Percentiles rank a stretch among this genome's conserved stretches.
Evolutionary conservation across 768 basidiomycete genomes (phyloP).

Genomic region (Podaxis rugospora): DNA sequence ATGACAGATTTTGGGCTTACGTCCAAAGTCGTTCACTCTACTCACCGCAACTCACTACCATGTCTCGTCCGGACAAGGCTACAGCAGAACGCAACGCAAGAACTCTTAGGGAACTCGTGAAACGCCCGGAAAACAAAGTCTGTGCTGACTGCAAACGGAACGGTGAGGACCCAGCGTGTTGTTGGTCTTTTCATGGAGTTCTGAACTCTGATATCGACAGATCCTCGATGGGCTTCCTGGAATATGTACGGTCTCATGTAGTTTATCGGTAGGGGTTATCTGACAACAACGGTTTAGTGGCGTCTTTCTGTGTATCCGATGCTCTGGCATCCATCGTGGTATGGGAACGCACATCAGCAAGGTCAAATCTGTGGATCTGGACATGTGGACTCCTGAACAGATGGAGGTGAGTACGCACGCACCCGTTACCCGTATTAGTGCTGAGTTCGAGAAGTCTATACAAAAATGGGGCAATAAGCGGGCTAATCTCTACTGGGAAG

Average conservation of each 20-base stretch:
- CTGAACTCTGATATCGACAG: conserved; percentile 32
- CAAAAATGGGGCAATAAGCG: conserved; percentile 93
- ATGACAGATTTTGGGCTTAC: background rate
- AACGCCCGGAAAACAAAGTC: conserved; percentile 84
- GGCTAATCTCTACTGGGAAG: conserved; percentile 97
- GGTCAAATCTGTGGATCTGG: conserved; percentile 96
- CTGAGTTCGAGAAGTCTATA: conserved; percentile 49
- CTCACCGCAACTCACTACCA: conserved; percentile 16
- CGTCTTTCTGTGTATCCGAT: conserved; percentile 93
- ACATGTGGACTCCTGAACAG: conserved; percentile 97
- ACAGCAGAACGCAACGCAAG: conserved; percentile 77
- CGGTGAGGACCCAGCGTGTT: conserved; percentile 45
- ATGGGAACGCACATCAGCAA: conserved; percentile 99
- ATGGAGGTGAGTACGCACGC: conserved; percentile 64
- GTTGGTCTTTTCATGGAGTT: background rate
- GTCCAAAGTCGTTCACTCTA: background rate
- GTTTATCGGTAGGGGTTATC: background rate
- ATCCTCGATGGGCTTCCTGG: conserved; percentile 98
- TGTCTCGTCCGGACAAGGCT: conserved; percentile 73
- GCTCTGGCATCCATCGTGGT: conserved; percentile 94
- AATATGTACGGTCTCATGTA: conserved; percentile 60
- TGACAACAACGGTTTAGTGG: conserved; percentile 45
- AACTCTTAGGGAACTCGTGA: conserved; percentile 83
- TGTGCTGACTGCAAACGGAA: conserved; percentile 98
- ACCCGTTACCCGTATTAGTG: background rate